These are phyloP conservation scores for Rhexocercosporidium sp. DNA, from an alignment of 2,329 filamentous ascomycete genomes.

Conservation along the genomic window DNA sequence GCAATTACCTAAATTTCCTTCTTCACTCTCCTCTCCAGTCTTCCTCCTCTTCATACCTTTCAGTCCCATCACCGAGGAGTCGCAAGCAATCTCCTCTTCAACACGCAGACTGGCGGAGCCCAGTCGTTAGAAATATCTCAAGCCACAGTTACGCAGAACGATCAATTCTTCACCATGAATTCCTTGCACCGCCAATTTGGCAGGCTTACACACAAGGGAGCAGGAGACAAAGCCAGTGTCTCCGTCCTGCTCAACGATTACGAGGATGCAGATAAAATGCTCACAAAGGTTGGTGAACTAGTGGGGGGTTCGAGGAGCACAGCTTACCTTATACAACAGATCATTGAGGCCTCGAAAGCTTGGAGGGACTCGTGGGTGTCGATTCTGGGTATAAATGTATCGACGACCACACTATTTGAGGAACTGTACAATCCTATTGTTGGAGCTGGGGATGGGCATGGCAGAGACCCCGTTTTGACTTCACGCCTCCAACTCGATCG, in stretches of 20 bases:
- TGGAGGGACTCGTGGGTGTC: conserved; percentile 82
- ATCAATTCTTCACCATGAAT: conserved; percentile 56
- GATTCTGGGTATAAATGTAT: conserved; percentile 71
- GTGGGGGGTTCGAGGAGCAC: not conserved
- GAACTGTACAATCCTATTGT: conserved; percentile 78
- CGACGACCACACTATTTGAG: conserved; percentile 70
- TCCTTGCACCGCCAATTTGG: conserved; percentile 77
- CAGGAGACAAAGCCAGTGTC: conserved; percentile 78
- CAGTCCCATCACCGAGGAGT: not conserved
- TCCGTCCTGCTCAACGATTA: conserved; percentile 78
- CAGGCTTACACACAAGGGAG: conserved; percentile 68
- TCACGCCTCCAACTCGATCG: conserved; percentile 67
- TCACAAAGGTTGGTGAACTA: conserved; percentile 64
- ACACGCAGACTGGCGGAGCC: conserved; percentile 14
- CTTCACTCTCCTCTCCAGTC: not conserved
- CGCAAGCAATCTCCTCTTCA: not conserved
- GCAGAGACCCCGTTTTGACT: conserved; percentile 62
- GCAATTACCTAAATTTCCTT: conserved; percentile 16
- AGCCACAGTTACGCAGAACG: conserved; percentile 12
- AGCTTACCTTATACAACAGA: conserved; percentile 51
- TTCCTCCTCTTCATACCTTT: not conserved
- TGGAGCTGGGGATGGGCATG: conserved; percentile 63
- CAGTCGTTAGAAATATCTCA: conserved; percentile 20
- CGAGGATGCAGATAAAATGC: conserved; percentile 76
- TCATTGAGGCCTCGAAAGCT: conserved; percentile 75